Evolutionary conservation across 805 yeast species (phyloP), one percentile per base, ranked within the genome.

Genomic region (Yarrowia keelungensis): DNA sequence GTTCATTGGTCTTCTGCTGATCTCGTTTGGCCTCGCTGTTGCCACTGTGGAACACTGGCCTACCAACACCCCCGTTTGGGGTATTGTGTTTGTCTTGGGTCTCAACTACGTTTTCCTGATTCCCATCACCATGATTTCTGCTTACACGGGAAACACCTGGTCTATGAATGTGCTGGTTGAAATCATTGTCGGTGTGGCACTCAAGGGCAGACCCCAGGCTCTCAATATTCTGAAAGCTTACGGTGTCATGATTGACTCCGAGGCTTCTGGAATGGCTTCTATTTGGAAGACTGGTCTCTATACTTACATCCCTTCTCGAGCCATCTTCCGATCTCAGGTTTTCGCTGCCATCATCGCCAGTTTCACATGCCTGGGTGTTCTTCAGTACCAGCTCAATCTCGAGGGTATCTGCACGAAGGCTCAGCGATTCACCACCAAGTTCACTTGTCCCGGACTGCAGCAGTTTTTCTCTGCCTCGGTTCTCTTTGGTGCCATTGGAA

Each of bases 151-250:
- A 76, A 81, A 77, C 61, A 74, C 81, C 2, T 81, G 87, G 71
- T 87, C 88, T 16, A 78, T 88, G 71, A 86, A 85, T 73, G 90
- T 87, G 1, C 77, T 89, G 68, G 85, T 86, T 2, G 91, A 88
- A 72, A 78, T 89, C 69, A 81, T 89, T 65, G 84, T 86, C 53
- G 91, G 91, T 1, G 87, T 86, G 73, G 83, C 87, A 51, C 79
- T 86, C n/a, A 90, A 91, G 8, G 90, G 87, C 1, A 80, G 81
- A 79, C 87, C 86, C 32, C 74, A 79, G 50, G 88, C 88, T 2
- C 76, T 85, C 61, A 84, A 83, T 80, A 78, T 83, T 15, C 74
- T 85, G 68, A 83, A 74, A 85, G 88, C 70, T 79, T 76, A 81
- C 62, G 74, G 73, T 41, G 69, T 66, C 43, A 71, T 70, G 81